Conservation (phyloP, 2,329 filamentous ascomycete species). For the Trichophaea hybrida region DNA sequence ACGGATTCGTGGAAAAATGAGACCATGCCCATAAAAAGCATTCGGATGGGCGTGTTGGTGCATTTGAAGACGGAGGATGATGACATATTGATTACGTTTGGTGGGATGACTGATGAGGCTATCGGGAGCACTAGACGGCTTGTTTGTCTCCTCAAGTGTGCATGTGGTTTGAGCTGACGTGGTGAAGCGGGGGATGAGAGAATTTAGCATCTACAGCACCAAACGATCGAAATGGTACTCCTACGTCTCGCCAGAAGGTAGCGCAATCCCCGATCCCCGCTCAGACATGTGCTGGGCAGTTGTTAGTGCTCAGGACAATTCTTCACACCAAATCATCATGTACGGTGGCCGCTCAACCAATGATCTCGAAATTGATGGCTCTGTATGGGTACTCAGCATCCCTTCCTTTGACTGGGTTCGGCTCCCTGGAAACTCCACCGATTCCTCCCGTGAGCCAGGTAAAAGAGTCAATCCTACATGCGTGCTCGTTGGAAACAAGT, state of each 20-base stretch:
- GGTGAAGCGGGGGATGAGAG: background rate
- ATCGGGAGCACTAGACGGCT: too few species aligned
- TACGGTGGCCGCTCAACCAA: conserved; percentile 7
- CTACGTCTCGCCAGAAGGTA: background rate
- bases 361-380: background rate
- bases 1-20: background rate
- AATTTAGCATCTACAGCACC: conserved; percentile 1
- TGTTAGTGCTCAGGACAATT: conserved; percentile 15
- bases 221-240: background rate
- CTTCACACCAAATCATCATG: conserved; percentile 20
- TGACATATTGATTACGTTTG: background rate
- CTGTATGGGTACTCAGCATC: background rate
- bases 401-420: background rate
- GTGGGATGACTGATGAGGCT: background rate
- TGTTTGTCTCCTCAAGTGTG: too few species aligned
- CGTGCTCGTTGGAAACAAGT: background rate
- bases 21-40: background rate
- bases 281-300: conserved; percentile 15
- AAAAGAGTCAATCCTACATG: background rate
- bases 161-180: background rate
- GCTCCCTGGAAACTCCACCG: background rate
- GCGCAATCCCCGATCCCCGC: conserved; percentile 10
- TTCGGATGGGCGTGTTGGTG: background rate
- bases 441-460: background rate
- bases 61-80: background rate